Evolutionary conservation across 169 alveolate species (phyloP).

Genomic region (Cardiosporidium cionae): DNA sequence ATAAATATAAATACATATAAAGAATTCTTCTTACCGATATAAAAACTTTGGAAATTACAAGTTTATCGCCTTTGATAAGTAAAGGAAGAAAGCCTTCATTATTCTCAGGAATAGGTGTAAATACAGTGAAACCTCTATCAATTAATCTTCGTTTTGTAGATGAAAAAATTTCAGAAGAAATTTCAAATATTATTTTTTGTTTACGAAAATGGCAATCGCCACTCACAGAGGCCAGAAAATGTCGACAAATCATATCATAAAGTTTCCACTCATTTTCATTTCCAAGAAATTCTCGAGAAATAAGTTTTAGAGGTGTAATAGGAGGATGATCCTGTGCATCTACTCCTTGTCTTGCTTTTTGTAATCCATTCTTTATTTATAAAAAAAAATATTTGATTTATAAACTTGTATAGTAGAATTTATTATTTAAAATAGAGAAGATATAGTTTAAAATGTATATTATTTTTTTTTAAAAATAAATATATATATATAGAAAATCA

Average conservation of each 20-base stretch:
- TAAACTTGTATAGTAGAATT: no score
- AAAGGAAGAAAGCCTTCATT: slow-evolving; percentile 42
- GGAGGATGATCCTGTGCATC: slow-evolving; percentile 96
- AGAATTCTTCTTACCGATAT: slow-evolving; percentile 23
- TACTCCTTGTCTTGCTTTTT: slow-evolving; percentile 54
- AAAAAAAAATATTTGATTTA: no score
- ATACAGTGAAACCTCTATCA: slow-evolving; percentile 68
- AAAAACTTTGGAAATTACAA: slow-evolving; percentile 23
- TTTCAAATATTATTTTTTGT: slow-evolving; percentile 47
- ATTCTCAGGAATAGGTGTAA: slow-evolving; percentile 34
- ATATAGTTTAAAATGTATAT: no score
- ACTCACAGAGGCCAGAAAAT: slow-evolving; percentile 78
- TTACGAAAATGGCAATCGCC: slow-evolving; percentile 61
- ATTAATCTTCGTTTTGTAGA: slow-evolving; percentile 55
- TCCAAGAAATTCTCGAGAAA: slow-evolving; percentile 53
- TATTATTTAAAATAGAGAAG: no score
- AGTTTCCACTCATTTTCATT: slow-evolving; percentile 64
- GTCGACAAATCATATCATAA: slow-evolving; percentile 67
- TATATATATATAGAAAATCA: no score
- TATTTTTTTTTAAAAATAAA: no score
- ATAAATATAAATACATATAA: no score
- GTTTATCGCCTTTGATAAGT: slow-evolving; percentile 42
- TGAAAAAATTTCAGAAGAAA: slow-evolving; percentile 62
- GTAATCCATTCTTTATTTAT: slow-evolving; percentile 13
- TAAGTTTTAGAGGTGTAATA: slow-evolving; percentile 80